Conservation (phyloP, 768 basidiomycete species). For the Mycena epipterygia region DNA sequence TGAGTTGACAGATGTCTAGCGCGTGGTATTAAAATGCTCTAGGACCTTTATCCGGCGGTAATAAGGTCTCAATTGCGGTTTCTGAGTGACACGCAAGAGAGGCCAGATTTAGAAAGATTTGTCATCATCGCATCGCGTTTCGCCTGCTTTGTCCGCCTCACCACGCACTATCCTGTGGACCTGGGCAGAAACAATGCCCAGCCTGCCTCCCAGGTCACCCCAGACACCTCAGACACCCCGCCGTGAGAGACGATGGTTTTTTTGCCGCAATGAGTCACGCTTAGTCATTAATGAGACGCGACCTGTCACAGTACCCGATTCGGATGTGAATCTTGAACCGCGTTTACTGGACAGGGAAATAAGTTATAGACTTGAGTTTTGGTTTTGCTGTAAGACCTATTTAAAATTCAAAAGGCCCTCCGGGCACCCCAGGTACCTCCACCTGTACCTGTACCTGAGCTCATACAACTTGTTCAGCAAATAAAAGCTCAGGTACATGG, state of each 20-base stretch:
- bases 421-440: too few species aligned
- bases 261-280: background rate
- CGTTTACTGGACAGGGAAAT: background rate
- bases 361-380: background rate
- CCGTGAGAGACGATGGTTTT: background rate
- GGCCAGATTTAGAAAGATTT: too few species aligned
- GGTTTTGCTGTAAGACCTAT: conserved; percentile 1
- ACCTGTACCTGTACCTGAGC: too few species aligned
- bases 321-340: background rate
- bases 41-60: background rate
- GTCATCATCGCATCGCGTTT: too few species aligned
- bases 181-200: too few species aligned
- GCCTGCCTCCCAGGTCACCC: background rate
- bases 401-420: too few species aligned
- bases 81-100: too few species aligned
- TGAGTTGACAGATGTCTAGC: background rate
- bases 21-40: background rate
- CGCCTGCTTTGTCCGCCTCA: background rate
- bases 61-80: too few species aligned
- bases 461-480: too few species aligned
- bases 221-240: background rate
- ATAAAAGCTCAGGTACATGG: too few species aligned
- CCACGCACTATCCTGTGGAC: background rate
- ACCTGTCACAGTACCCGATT: too few species aligned
- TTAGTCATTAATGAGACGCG: too few species aligned